Evolutionary conservation across 768 basidiomycete genomes (phyloP), one percentile per base, ranked within the genome.

Genomic region (Cyclocybe aegerita): DNA sequence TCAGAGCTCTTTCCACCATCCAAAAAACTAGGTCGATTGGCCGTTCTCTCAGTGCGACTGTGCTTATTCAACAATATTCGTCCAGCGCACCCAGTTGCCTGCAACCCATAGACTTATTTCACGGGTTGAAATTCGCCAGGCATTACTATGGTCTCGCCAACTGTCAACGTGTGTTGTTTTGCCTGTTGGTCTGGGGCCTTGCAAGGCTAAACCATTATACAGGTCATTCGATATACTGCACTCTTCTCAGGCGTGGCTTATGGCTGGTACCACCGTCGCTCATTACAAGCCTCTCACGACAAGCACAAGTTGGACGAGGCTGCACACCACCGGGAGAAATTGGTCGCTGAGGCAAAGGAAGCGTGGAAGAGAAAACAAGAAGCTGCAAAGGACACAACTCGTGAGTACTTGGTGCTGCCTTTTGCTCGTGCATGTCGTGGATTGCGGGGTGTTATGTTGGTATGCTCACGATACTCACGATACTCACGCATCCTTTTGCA

Each of bases 181-280:
- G 15, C 57, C 32, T 46, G 35, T 43, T 39, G 14, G 49, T 17
- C 39, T 38, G 35, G 41, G 46, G 42, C 38, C 46, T 43, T 51
- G 37, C 23, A 30, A 9, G 47, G 39, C 53, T 50, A 10, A 53
- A 53, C 43, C 35, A 32, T 55, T 37, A 23, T 41, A 40, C 68
- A 95, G 96, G 96, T 96, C 69, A 88, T 88, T 63, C 90, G 96
- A 64, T 98, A 96, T 71, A 86, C 93, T 14, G 93, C 95, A 44
- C 83, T 99, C 60, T 71, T 87, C 57, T 78, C 84, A 38, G 96
- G 96, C 65, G 80, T 96, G 58, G 70, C 85, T 66, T 98, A 98
- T 69, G 96, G 96, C 65, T 86, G 95, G 68, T 83, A 84, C 64
- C 95, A 98, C 77, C 88, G 90, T 64, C 84, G 89, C 63, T 88